Conservation (phyloP, 352 stramenopile species). For the Phytophthora tubulina region DNA sequence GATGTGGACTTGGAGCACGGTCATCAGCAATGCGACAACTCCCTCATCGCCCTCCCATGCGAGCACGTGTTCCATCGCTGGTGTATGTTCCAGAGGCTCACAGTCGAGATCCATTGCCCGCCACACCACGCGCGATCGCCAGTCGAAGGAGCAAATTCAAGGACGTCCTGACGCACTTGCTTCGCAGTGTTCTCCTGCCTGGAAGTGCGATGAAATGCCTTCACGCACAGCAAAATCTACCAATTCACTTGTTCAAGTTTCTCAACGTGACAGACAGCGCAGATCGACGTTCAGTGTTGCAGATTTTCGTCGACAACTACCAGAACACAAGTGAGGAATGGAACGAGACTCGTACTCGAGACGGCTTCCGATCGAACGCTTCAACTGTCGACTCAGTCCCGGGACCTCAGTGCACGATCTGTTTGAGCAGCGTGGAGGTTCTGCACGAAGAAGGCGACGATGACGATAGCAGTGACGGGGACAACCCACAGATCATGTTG, state of each 20-base stretch:
- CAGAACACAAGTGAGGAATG: no score
- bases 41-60: constrained; percentile 51
- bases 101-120: constrained; percentile 67
- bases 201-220: background rate
- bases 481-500: no score
- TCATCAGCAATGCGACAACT: background rate
- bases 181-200: background rate
- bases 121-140: background rate
- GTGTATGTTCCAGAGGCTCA: constrained; percentile 74
- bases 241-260: background rate
- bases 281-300: background rate
- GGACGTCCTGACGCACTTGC: background rate
- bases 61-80: constrained; percentile 69
- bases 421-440: no score
- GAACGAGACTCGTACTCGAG: no score
- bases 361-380: no score
- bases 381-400: no score
- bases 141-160: background rate
- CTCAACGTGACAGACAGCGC: background rate
- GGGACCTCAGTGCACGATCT: no score
- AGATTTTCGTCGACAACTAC: background rate
- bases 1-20: background rate
- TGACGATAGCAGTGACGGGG: no score
- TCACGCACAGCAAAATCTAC: background rate
- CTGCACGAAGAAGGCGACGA: no score